Conservation (phyloP, 805 yeast species). For the Suhomyces tanzawaensis region DNA sequence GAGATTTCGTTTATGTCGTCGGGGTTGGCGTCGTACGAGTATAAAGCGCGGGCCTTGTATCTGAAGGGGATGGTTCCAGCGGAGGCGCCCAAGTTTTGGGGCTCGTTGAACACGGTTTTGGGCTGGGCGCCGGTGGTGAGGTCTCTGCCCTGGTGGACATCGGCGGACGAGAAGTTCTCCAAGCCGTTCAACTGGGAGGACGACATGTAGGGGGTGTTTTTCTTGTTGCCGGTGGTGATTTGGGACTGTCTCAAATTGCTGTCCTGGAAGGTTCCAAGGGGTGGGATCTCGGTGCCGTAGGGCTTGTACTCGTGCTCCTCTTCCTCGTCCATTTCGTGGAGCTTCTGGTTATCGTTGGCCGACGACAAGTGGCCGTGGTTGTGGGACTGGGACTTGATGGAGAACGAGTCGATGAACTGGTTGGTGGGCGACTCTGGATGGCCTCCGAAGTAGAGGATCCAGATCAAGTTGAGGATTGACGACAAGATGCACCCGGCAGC, state of each 20-base stretch:
- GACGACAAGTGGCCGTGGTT: constrained; percentile 34
- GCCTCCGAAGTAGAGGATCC: constrained; percentile 89
- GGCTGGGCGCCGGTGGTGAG: constrained; percentile 25
- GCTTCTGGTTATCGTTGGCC: constrained; percentile 15
- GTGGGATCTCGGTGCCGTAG: constrained; percentile 11
- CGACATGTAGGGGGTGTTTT: constrained; percentile 40
- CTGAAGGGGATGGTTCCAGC: constrained; percentile 51
- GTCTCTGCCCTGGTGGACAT: constrained; percentile 28
- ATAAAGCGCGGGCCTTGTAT: constrained; percentile 81
- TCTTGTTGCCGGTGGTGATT: constrained; percentile 27
- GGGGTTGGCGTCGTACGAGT: constrained; percentile 83
- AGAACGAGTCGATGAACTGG: constrained; percentile 80
- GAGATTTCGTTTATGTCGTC: constrained; percentile 92
- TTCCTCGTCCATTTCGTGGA: constrained; percentile 12
- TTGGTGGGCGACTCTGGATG: constrained; percentile 86
- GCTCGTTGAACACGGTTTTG: constrained; percentile 22
- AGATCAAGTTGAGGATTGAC: constrained; percentile 76
- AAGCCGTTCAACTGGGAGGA: constrained; percentile 60
- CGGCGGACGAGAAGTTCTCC: constrained; percentile 49
- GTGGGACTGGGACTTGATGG: constrained; percentile 47
- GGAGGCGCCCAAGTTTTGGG: constrained; percentile 6
- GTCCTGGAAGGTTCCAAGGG: constrained; percentile 24
- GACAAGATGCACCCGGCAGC: constrained; percentile 88
- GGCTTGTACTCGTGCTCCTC: constrained; percentile 28
- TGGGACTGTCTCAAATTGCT: constrained; percentile 37